Base-by-base conservation (phyloP, 2,329 filamentous ascomycete genomes). In the Cladophialophora exuberans region DNA sequence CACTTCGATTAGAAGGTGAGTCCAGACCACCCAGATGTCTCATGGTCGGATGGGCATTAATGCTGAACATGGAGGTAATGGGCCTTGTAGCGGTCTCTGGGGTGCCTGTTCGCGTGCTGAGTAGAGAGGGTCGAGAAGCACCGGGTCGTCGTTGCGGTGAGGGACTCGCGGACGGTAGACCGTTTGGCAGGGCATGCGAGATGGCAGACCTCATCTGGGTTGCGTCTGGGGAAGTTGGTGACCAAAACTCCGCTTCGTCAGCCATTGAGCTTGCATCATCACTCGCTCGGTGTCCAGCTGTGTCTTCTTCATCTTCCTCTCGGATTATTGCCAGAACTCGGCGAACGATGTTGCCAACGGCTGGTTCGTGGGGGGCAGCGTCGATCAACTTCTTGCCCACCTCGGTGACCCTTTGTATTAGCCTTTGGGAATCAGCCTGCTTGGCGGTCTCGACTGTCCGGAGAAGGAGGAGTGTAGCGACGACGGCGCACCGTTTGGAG, bases 291-390 rank as follows among this genome's bases (percentile, higher is more conserved):
- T 33, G 28, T 18, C 50, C 54, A n/a, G 45, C 46, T 54, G 86
- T 79, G 64, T 90, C 87, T 65, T 95, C 90, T 64, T 89, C 87
- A 33, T 89, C 88, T 67, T 97, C 92, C 67, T 97, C 92, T 47
- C 94, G 85, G 62, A 99, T 94, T 61, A 99, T 80, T 38, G 91
- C 89, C 31, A 99, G 78, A 2, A 97, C 89, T 59, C 94, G 86
- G 57, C 92, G 85, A 42, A 97, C 90, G 64, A 99, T 92, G 68
- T 99, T 99, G 48, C 91, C 93, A 39, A 97, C 90, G 4, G 91
- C 90, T 64, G 96, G 86, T 75, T 97, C 94, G 57, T 88, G 84
- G 13, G 93, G 93, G 66, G 96, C 90, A 6, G 94, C 92, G 52
- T 87, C 83, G 30, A 88, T 86, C 38, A 99, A 79, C 52, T 85